phyloP scores from a whole-genome alignment of 1,284 basidiomycete genomes.

The Cutaneotrichosporon cavernicola region DNA sequence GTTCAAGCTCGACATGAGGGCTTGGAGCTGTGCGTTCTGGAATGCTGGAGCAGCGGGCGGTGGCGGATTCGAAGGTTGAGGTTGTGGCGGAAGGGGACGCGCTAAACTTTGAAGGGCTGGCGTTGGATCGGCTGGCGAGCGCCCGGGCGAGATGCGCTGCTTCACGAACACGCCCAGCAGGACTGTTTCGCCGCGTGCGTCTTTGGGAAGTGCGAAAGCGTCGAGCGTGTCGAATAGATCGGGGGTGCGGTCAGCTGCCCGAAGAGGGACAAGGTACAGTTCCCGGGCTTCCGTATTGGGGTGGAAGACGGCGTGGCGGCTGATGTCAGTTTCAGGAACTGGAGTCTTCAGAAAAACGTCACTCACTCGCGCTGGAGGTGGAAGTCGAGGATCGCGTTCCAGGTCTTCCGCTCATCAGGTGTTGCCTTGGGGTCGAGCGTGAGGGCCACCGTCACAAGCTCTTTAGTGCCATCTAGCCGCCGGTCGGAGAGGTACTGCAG shows the following conservation, averaged over 20 bases:
- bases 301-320: conserved; percentile 80
- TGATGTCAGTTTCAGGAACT: conserved; percentile 48
- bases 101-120: conserved; percentile 31
- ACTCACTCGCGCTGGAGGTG: conserved; percentile 72
- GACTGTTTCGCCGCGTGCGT: conserved; percentile 61
- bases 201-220: conserved; percentile 64
- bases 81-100: conserved; percentile 18
- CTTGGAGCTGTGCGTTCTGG: conserved; percentile 44
- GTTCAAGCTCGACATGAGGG: conserved; percentile 45
- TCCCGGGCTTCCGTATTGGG: conserved; percentile 82
- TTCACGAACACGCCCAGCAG: conserved; percentile 80
- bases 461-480: conserved; percentile 71
- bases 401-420: conserved; percentile 56
- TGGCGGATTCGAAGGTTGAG: conserved; percentile 30
- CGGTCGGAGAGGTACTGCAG: conserved; percentile 71
- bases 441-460: conserved; percentile 73
- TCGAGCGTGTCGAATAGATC: conserved; percentile 72
- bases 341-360: background rate
- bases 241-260: conserved; percentile 59
- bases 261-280: conserved; percentile 80
- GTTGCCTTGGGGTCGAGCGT: conserved; percentile 56
- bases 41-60: conserved; percentile 29
- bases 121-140: conserved; percentile 29
- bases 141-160: background rate
- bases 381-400: conserved; percentile 66